Percentiles rank a stretch among this genome's conserved stretches.
These are phyloP conservation scores for Peterozyma toletana DNA, from an alignment of 805 yeast genomes.

Conservation along the genomic window DNA sequence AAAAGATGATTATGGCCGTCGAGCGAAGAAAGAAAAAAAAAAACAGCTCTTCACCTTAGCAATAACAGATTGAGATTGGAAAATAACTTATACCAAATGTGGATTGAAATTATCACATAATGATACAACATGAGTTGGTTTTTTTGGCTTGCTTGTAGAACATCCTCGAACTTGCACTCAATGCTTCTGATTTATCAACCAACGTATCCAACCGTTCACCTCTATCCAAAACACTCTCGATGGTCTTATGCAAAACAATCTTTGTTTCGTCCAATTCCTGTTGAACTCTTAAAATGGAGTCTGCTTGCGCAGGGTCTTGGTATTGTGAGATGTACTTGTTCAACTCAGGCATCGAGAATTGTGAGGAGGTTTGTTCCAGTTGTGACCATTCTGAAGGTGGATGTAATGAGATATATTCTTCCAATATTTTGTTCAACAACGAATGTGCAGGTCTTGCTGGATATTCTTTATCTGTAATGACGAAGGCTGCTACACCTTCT, in stretches of 20 bases:
- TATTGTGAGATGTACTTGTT: conserved; percentile 70
- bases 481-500: conserved; percentile 88
- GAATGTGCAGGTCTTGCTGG: conserved; percentile 97
- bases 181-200: conserved; percentile 92
- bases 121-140: conserved; percentile 81
- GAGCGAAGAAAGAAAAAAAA: too few species aligned
- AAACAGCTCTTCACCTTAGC: too few species aligned
- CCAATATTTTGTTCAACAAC: conserved; percentile 80
- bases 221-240: conserved; percentile 88
- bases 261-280: conserved; percentile 97
- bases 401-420: conserved; percentile 80
- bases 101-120: conserved; percentile 35
- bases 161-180: conserved; percentile 82
- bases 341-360: conserved; percentile 50
- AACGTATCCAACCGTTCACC: conserved; percentile 93
- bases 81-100: too few species aligned
- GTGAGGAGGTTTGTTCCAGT: conserved; percentile 35
- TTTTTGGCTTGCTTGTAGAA: conserved; percentile 97
- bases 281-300: conserved; percentile 93
- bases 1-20: too few species aligned
- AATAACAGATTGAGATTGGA: too few species aligned
- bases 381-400: conserved; percentile 66
- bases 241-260: conserved; percentile 91
- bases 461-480: conserved; percentile 91
- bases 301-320: conserved; percentile 97